phyloP scores from a whole-genome alignment of 768 basidiomycete species.

The Bullera alba region DNA sequence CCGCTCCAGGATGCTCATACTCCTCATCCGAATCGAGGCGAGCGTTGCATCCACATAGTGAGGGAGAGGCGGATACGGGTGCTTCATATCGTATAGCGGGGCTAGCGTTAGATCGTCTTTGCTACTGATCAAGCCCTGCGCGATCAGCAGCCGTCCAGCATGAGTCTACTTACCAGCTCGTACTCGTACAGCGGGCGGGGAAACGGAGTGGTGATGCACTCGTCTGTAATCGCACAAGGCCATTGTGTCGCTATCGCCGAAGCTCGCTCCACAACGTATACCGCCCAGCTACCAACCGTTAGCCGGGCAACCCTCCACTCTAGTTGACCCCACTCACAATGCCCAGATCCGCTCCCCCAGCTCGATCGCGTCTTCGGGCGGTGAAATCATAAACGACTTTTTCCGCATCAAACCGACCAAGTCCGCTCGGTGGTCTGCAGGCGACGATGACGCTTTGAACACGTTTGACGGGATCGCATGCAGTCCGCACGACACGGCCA shows the following conservation, averaged over 20 bases:
- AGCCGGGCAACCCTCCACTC: background rate
- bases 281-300: conserved; percentile 23
- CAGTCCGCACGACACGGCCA: conserved; percentile 31
- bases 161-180: conserved; percentile 24
- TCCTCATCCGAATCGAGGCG: conserved; percentile 18
- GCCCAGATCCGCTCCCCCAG: conserved; percentile 36
- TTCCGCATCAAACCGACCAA: conserved; percentile 31
- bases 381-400: conserved; percentile 22
- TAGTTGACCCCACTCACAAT: conserved; percentile 24
- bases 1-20: conserved; percentile 25
- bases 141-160: background rate
- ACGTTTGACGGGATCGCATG: conserved; percentile 29
- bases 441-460: conserved; percentile 11
- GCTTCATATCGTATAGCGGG: conserved; percentile 7
- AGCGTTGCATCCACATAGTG: conserved; percentile 17
- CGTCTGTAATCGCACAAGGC: conserved; percentile 26
- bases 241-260: conserved; percentile 29
- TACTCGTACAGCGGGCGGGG: conserved; percentile 35
- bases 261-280: conserved; percentile 27
- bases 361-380: conserved; percentile 30
- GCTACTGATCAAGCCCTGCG: conserved; percentile 20
- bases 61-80: conserved; percentile 5
- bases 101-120: conserved; percentile 16
- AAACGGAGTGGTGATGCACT: conserved; percentile 28
- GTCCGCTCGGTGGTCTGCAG: conserved; percentile 15